These are phyloP conservation scores for Aspergillus biplanus DNA, from an alignment of 495 filamentous ascomycete genomes.

Conservation along the genomic window DNA sequence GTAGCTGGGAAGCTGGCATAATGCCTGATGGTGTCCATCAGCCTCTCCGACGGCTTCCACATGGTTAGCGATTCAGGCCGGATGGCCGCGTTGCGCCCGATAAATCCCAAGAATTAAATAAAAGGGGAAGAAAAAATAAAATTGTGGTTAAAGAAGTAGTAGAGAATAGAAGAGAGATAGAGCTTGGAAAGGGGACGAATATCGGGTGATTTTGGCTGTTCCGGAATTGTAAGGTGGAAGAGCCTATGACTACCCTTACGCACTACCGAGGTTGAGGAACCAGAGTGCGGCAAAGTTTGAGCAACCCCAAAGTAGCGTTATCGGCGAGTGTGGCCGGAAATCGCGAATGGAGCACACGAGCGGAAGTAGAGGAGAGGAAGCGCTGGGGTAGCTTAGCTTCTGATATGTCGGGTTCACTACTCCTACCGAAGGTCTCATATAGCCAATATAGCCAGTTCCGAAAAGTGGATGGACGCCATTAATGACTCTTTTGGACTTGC, in stretches of 20 bases:
- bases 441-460: neutral
- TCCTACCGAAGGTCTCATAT: neutral
- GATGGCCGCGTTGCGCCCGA: conserved; percentile 28
- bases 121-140: neutral
- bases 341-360: neutral
- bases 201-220: conserved; percentile 1
- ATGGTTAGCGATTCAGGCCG: conserved; percentile 50
- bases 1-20: conserved; percentile 97
- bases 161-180: conserved; percentile 8
- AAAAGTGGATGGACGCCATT: conserved; percentile 9
- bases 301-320: neutral
- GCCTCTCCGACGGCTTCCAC: conserved; percentile 86
- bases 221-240: conserved; percentile 7
- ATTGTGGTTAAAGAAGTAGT: neutral
- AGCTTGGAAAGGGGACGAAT: conserved; percentile 3
- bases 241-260: conserved; percentile 9
- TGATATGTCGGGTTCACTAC: neutral
- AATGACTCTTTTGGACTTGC: conserved; percentile 24
- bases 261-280: conserved; percentile 20
- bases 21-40: conserved; percentile 99
- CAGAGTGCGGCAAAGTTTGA: neutral
- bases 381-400: neutral
- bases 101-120: conserved; percentile 10
- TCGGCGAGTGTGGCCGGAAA: neutral
- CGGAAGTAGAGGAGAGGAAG: neutral